phyloP scores from a whole-genome alignment of 1,284 basidiomycete genomes.

The Bjerkandera adusta region DNA sequence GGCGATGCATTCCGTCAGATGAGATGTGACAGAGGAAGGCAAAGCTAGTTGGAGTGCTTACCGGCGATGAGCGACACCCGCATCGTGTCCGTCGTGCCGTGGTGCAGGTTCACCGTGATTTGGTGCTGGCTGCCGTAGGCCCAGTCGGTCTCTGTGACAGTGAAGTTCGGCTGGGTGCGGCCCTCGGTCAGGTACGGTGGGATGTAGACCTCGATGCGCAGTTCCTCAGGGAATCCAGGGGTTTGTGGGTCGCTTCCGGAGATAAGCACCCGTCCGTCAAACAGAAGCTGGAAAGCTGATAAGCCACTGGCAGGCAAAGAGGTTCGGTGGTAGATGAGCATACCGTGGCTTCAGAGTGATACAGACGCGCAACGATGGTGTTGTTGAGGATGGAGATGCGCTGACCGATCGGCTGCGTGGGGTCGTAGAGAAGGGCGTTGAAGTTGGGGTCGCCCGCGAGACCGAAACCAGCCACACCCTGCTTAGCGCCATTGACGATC shows the following conservation, averaged over 20 bases:
- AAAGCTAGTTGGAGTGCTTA: too few species aligned
- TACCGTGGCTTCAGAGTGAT: conserved; percentile 69
- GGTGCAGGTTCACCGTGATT: conserved; percentile 58
- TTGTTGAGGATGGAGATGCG: conserved; percentile 64
- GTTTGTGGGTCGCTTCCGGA: conserved; percentile 74
- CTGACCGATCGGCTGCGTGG: conserved; percentile 51
- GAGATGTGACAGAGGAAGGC: neutral
- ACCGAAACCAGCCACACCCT: conserved; percentile 74
- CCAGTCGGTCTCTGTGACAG: conserved; percentile 60
- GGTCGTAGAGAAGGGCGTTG: conserved; percentile 67
- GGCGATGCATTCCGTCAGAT: conserved; percentile 8
- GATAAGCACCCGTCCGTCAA: conserved; percentile 68
- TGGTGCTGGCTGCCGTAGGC: conserved; percentile 45
- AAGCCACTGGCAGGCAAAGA: neutral
- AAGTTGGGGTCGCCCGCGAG: conserved; percentile 64
- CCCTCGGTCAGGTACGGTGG: conserved; percentile 71
- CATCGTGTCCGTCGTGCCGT: conserved; percentile 56
- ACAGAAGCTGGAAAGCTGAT: conserved; percentile 39
- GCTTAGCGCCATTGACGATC: conserved; percentile 66
- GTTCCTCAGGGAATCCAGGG: conserved; percentile 58
- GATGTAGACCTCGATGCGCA: conserved; percentile 72
- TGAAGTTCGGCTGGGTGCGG: conserved; percentile 55
- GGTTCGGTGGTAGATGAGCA: conserved; percentile 22
- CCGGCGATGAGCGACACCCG: conserved; percentile 63
- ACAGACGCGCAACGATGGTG: conserved; percentile 80